These are phyloP conservation scores for Neurospora tetraspora DNA, from an alignment of 495 filamentous ascomycete species.

Conservation along the genomic window DNA sequence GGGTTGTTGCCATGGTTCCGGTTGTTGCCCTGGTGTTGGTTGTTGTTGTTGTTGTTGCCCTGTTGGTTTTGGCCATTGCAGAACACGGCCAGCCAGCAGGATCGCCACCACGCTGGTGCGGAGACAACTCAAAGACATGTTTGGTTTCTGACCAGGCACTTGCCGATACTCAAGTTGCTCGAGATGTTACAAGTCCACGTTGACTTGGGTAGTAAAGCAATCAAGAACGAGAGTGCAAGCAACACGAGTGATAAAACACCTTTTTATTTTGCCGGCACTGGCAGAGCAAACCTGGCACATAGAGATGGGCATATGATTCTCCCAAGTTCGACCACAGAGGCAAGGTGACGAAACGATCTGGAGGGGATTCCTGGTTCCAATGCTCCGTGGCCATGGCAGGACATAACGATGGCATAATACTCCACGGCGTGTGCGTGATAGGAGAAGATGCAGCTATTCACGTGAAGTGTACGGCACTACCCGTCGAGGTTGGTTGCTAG, in stretches of 20 bases:
- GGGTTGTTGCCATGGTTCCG: not conserved
- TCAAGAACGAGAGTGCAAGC: not conserved
- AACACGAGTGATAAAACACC: not conserved
- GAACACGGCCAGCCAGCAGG: conserved; percentile 2
- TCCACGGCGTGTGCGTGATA: not conserved
- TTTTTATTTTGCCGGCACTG: not conserved
- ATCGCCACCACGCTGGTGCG: conserved; percentile 10
- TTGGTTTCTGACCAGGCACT: not conserved
- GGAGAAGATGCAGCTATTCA: not conserved
- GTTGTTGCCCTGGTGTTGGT: too few species aligned
- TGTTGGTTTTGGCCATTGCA: not conserved
- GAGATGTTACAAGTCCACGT: not conserved
- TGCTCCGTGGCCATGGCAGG: not conserved
- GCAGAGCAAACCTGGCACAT: not conserved
- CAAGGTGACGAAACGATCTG: not conserved
- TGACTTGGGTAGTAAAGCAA: not conserved
- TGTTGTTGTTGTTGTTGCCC: not conserved
- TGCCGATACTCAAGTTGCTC: not conserved
- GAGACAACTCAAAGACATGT: conserved; percentile 9
- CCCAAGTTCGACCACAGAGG: not conserved
- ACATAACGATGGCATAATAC: not conserved
- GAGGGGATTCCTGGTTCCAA: not conserved
- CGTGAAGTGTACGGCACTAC: not conserved
- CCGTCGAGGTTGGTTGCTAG: not conserved
- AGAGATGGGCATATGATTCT: not conserved